A percentile compares a stretch with the other conserved stretches of the same genome.
phyloP scores from a whole-genome alignment of 1,139 yeast genomes.

The Protomyces gravidus region DNA sequence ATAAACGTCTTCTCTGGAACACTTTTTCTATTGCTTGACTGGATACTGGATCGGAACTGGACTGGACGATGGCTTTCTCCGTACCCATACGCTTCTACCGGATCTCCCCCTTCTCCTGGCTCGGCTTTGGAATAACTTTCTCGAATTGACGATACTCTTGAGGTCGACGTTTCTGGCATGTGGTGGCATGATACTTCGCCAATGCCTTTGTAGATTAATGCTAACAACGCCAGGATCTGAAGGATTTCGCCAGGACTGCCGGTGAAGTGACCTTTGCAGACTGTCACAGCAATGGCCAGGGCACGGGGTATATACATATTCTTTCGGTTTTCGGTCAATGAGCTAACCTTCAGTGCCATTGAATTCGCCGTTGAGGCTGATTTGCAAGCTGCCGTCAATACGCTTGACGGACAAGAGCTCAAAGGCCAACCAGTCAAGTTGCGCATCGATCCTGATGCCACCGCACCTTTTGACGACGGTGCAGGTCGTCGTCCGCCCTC shows the following conservation, averaged over 20 bases:
- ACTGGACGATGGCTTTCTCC: neutral
- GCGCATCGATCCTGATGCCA: slow-evolving; percentile 36
- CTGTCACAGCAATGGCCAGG: slow-evolving; percentile 35
- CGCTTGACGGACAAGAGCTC: slow-evolving; percentile 35
- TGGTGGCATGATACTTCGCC: neutral
- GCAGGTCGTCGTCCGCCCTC: slow-evolving; percentile 34
- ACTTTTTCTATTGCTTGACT: neutral
- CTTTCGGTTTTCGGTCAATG: neutral
- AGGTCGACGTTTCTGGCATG: too few relatives aligned
- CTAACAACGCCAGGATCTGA: slow-evolving; percentile 34
- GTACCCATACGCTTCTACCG: slow-evolving; percentile 19
- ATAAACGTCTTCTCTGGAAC: neutral
- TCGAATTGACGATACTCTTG: neutral
- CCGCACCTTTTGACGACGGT: slow-evolving; percentile 1
- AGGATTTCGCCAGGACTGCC: slow-evolving; percentile 36
- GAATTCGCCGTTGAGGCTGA: slow-evolving; percentile 37
- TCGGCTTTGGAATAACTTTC: neutral
- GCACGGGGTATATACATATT: slow-evolving; percentile 34
- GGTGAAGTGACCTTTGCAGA: slow-evolving; percentile 36
- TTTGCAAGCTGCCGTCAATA: slow-evolving; percentile 35
- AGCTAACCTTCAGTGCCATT: slow-evolving; percentile 34
- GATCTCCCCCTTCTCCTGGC: slow-evolving; percentile 1
- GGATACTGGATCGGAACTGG: neutral
- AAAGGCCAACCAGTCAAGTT: slow-evolving; percentile 35
- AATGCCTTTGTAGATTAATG: too few relatives aligned